These are phyloP conservation scores for Fusarium paranaense DNA, from an alignment of 2,329 filamentous ascomycete genomes.

Conservation along the genomic window DNA sequence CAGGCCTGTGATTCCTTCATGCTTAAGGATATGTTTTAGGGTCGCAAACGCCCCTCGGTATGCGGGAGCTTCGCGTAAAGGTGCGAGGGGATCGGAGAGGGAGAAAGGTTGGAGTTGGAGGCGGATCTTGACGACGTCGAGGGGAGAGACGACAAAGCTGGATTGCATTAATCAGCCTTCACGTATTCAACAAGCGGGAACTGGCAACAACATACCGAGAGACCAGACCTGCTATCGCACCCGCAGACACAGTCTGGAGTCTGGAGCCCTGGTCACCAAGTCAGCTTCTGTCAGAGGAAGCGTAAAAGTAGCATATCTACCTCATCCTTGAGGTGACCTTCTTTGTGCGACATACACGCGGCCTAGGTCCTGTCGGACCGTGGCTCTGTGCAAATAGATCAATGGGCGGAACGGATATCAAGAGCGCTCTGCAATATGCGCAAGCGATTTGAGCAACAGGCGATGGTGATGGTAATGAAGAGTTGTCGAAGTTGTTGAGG, in stretches of 20 bases:
- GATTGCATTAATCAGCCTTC: slow-evolving; percentile 23
- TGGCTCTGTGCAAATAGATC: slow-evolving; percentile 19
- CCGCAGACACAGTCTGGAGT: slow-evolving; percentile 67
- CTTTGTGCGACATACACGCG: slow-evolving; percentile 52
- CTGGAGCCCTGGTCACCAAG: slow-evolving; percentile 60
- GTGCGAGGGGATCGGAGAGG: slow-evolving; percentile 77
- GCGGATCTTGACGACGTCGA: slow-evolving; percentile 98
- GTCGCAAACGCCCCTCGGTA: slow-evolving; percentile 85
- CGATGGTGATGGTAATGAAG: background rate
- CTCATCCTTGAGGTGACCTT: slow-evolving; percentile 68
- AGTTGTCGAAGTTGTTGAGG: background rate
- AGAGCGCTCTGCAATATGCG: background rate
- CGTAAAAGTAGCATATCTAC: slow-evolving; percentile 47
- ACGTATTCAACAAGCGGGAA: background rate
- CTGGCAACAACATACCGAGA: slow-evolving; percentile 73
- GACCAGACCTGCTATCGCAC: slow-evolving; percentile 81
- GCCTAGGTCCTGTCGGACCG: slow-evolving; percentile 35
- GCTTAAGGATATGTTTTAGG: slow-evolving; percentile 77
- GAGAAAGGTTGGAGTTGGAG: slow-evolving; percentile 93
- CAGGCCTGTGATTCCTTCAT: slow-evolving; percentile 87
- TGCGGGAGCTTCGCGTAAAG: slow-evolving; percentile 61
- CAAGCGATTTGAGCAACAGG: background rate
- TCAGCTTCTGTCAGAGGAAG: slow-evolving; percentile 12
- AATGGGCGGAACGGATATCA: slow-evolving; percentile 30
- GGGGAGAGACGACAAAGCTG: slow-evolving; percentile 92